Percentiles rank a stretch among this genome's conserved stretches.
Evolutionary conservation across 805 yeast species (phyloP).

Genomic region (Candida berthetii): DNA sequence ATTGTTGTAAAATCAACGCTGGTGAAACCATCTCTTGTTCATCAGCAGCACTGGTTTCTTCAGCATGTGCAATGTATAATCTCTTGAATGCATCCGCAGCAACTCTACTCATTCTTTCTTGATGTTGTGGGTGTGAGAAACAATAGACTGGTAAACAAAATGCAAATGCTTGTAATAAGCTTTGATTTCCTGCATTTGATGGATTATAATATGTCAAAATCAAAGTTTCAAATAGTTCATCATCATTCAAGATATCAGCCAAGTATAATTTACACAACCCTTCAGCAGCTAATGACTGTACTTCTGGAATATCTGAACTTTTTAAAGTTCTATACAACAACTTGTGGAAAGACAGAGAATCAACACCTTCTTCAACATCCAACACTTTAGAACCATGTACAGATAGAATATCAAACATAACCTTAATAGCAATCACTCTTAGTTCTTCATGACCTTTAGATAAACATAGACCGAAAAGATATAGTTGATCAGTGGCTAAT

Average conservation of each 20-base stretch:
- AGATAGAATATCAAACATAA: constrained; percentile 72
- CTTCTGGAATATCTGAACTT: constrained; percentile 47
- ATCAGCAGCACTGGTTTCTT: constrained; percentile 26
- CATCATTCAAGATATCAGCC: constrained; percentile 68
- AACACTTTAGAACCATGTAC: constrained; percentile 69
- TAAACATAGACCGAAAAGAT: constrained; percentile 62
- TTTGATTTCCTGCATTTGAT: constrained; percentile 50
- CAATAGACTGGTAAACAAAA: constrained; percentile 88
- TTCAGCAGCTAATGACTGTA: constrained; percentile 80
- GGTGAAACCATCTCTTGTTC: constrained; percentile 31
- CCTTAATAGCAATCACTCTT: constrained; percentile 56
- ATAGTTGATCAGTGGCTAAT: constrained; percentile 58
- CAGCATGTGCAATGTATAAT: constrained; percentile 39
- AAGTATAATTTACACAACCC: constrained; percentile 79
- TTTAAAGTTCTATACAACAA: constrained; percentile 62
- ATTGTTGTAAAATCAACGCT: constrained; percentile 55
- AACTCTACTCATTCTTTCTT: constrained; percentile 53
- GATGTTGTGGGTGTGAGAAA: constrained; percentile 69
- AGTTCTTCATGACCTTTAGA: constrained; percentile 61
- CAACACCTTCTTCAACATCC: constrained; percentile 56
- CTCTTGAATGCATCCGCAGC: constrained; percentile 63
- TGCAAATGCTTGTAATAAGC: constrained; percentile 71
- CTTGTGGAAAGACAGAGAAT: constrained; percentile 59
- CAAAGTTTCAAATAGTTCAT: constrained; percentile 65
- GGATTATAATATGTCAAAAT: constrained; percentile 75